These are phyloP conservation scores for Thermothelomyces thermophilus DNA, from an alignment of 2,329 filamentous ascomycete genomes.

Conservation along the genomic window DNA sequence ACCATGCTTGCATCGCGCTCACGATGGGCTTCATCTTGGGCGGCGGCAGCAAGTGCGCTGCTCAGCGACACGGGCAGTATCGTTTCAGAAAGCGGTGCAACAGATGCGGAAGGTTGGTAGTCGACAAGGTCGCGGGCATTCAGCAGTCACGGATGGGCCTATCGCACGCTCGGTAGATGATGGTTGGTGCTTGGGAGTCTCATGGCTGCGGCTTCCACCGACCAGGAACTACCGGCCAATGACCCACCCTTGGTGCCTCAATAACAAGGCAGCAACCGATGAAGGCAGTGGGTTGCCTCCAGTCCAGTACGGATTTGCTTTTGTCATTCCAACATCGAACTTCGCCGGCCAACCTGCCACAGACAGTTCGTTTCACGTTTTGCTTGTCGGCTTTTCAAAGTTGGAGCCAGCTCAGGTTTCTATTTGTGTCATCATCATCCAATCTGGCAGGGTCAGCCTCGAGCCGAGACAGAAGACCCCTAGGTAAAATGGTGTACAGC, in stretches of 20 bases:
- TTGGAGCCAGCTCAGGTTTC: no score
- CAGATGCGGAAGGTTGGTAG: not conserved
- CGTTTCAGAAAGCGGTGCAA: not conserved
- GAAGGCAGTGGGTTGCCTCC: no score
- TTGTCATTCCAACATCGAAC: no score
- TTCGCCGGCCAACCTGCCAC: no score
- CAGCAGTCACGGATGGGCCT: not conserved
- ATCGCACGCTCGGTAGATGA: not conserved
- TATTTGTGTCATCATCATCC: no score
- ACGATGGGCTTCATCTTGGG: slow-evolving; percentile 84
- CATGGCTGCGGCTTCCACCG: not conserved
- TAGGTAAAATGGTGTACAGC: no score
- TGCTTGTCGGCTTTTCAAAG: no score
- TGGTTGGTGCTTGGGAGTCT: not conserved
- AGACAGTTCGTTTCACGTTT: no score
- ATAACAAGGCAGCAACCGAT: not conserved
- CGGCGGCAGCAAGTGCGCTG: not conserved
- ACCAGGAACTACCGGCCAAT: not conserved
- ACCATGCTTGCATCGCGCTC: slow-evolving; percentile 87
- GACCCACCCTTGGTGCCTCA: not conserved
- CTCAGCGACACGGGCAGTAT: not conserved
- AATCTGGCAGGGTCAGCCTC: no score
- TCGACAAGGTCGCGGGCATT: not conserved
- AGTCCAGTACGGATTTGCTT: no score
- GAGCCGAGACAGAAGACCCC: no score